Conservation (phyloP, 371 early-diverging fungal genomes). For the Caulochytrium protostelioides region DNA sequence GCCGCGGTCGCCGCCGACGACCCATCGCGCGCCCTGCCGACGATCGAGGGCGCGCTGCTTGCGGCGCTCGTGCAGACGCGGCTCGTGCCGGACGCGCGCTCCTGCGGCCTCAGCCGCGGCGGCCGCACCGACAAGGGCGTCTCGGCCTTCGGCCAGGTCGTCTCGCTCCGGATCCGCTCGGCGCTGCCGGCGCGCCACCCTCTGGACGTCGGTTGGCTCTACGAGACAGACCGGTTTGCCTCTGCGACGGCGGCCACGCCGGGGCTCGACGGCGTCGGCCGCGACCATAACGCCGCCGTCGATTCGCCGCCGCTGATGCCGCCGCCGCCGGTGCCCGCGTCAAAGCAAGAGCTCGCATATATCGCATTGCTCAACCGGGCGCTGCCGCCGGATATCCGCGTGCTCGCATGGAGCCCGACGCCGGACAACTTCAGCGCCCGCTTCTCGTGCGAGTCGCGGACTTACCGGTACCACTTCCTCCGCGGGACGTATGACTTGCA, state of each 20-base stretch:
- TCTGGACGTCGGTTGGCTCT: neutral
- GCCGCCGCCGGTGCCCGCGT: neutral
- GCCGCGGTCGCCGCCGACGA: conserved; percentile 30
- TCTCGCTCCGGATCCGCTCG: conserved; percentile 58
- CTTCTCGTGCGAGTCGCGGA: conserved; percentile 62
- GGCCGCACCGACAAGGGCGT: conserved; percentile 86
- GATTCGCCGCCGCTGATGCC: neutral
- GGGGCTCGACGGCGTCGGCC: neutral
- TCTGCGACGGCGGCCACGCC: neutral
- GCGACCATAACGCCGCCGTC: neutral
- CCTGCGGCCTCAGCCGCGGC: too few relatives aligned
- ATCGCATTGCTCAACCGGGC: conserved; percentile 57
- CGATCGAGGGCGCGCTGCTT: neutral
- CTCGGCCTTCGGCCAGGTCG: conserved; percentile 71
- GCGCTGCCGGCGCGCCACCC: conserved; percentile 16
- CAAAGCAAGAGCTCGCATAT: conserved; percentile 47
- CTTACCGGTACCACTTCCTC: conserved; percentile 82
- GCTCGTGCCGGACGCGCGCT: neutral
- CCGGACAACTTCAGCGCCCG: conserved; percentile 56
- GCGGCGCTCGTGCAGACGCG: neutral
- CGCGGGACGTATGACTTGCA: conserved; percentile 36
- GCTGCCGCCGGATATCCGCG: conserved; percentile 70
- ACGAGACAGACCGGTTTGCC: neutral
- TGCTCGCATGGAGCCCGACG: conserved; percentile 80
- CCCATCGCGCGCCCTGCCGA: neutral